phyloP scores from a whole-genome alignment of 140 eudicot species.

The Oenanthe javanica region DNA sequence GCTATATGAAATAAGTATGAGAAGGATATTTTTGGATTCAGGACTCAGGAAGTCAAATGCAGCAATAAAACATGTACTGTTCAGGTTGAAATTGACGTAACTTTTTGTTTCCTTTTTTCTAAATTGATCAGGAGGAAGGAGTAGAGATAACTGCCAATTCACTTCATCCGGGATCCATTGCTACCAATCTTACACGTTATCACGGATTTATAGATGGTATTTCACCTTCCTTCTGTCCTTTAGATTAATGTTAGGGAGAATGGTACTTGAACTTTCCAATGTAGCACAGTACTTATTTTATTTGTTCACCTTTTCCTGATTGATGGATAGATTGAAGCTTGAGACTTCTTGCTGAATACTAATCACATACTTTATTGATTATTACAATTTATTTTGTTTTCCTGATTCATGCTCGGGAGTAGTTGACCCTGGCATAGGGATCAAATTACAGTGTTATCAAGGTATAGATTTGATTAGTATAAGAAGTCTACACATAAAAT shows the following conservation, averaged over 20 bases:
- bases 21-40: not conserved
- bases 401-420: not conserved
- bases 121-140: conserved; percentile 55
- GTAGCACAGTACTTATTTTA: not conserved
- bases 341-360: not conserved
- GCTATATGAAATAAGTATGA: not conserved
- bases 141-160: conserved; percentile 78
- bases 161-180: conserved; percentile 78
- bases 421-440: not conserved
- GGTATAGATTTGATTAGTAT: not conserved
- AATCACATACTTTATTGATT: no score
- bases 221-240: not conserved
- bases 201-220: conserved; percentile 56
- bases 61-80: not conserved
- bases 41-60: not conserved
- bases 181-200: conserved; percentile 68
- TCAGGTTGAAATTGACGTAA: not conserved
- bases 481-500: not conserved
- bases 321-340: not conserved
- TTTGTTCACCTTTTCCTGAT: not conserved
- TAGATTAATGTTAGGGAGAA: not conserved
- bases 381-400: not conserved
- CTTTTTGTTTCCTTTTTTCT: not conserved
- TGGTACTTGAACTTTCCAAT: not conserved
- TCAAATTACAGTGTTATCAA: not conserved